A percentile compares a stretch with the other conserved stretches of the same genome.
These are phyloP conservation scores for Parachaetomium inaequale DNA, from an alignment of 495 filamentous ascomycete genomes.

Conservation along the genomic window DNA sequence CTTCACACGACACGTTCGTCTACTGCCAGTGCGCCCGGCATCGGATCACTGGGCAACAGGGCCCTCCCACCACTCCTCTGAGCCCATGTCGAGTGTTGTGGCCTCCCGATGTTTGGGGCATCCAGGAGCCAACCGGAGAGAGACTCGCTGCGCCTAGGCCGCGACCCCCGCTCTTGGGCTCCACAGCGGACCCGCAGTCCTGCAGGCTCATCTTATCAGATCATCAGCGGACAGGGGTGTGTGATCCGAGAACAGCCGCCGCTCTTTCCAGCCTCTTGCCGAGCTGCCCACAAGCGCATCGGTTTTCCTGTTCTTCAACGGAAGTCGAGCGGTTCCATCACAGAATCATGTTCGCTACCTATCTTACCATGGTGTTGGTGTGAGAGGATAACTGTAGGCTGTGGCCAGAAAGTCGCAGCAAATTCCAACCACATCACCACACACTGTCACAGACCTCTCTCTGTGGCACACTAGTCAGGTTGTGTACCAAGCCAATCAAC, in stretches of 20 bases:
- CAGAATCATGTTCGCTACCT: no score
- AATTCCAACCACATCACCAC: no score
- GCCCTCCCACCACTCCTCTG: neutral
- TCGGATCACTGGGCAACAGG: neutral
- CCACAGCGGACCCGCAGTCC: neutral
- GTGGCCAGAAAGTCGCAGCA: no score
- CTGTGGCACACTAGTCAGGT: no score
- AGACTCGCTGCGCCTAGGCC: neutral
- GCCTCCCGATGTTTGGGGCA: neutral
- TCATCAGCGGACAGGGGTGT: constrained; percentile 18
- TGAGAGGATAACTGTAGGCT: no score
- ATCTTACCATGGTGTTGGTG: no score
- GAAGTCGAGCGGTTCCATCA: no score
- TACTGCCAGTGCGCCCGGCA: neutral
- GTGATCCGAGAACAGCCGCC: neutral
- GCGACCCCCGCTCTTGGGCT: neutral
- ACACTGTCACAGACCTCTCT: no score
- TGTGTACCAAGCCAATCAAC: no score
- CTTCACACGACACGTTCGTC: neutral
- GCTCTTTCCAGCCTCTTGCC: neutral
- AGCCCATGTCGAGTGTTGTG: neutral
- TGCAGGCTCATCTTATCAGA: constrained; percentile 36
- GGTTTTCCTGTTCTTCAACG: neutral
- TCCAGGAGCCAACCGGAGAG: constrained; percentile 3
- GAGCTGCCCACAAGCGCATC: neutral